Evolutionary conservation across 345 rosid genomes (phyloP).

Genomic region (Pistacia atlantica): DNA sequence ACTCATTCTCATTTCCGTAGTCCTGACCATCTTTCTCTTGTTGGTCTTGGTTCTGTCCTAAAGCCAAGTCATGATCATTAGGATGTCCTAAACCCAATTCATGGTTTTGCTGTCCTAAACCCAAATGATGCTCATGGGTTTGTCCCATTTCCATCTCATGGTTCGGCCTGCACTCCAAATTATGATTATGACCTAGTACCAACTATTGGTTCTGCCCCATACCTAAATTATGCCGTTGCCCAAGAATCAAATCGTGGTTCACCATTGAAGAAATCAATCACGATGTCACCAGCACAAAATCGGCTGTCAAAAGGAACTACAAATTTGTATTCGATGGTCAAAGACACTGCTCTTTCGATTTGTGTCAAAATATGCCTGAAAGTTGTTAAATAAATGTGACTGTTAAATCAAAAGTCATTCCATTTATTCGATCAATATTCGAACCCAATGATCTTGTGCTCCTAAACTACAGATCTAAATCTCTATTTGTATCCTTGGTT

Average conservation of each 20-base stretch:
- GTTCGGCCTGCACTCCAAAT: constrained; percentile 56
- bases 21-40: constrained; percentile 57
- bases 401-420: constrained; percentile 1
- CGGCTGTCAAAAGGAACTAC: constrained; percentile 14
- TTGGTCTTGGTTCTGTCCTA: constrained; percentile 60
- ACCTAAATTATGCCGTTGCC: constrained; percentile 62
- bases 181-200: constrained; percentile 67
- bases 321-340: constrained; percentile 3
- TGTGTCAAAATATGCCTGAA: constrained; percentile 14
- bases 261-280: constrained; percentile 52
- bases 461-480: too few species aligned
- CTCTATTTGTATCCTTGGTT: too few species aligned
- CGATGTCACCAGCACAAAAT: constrained; percentile 12
- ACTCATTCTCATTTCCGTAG: constrained; percentile 55
- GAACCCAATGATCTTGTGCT: too few species aligned
- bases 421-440: too few species aligned
- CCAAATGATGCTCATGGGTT: constrained; percentile 62
- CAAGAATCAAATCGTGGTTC: constrained; percentile 77
- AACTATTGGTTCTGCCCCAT: constrained; percentile 67
- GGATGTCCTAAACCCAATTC: constrained; percentile 60
- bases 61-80: constrained; percentile 57
- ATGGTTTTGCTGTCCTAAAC: constrained; percentile 62
- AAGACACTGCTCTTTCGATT: constrained; percentile 10
- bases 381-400: not conserved
- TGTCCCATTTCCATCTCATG: constrained; percentile 68